A percentile compares a stretch with the other conserved stretches of the same genome.
Evolutionary conservation across 208 protist genomes (phyloP).

Genomic region (Wallacemonas sp.): DNA sequence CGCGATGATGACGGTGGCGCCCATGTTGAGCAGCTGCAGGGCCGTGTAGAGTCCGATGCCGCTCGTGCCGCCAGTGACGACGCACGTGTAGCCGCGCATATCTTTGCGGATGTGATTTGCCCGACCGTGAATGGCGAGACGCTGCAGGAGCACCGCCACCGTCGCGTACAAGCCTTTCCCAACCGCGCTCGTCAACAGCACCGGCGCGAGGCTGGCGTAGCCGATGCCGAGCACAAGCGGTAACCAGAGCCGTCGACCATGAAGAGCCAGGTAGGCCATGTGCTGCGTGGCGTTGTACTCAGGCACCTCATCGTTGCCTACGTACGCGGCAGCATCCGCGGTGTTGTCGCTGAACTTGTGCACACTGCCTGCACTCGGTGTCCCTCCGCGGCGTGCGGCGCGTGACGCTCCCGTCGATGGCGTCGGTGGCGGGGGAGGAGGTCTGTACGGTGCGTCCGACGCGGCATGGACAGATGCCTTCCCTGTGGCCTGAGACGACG

Average conservation of each 20-base stretch:
- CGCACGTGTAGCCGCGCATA: slow-evolving; percentile 49
- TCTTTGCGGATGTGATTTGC: slow-evolving; percentile 54
- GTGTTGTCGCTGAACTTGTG: slow-evolving; percentile 65
- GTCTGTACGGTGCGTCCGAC: no score
- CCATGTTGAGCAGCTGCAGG: slow-evolving; percentile 70
- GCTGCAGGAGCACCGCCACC: slow-evolving; percentile 53
- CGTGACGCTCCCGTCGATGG: neutral
- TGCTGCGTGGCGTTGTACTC: slow-evolving; percentile 48
- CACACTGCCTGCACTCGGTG: neutral
- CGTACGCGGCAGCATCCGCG: slow-evolving; percentile 57
- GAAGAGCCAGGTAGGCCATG: slow-evolving; percentile 53
- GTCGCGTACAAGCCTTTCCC: slow-evolving; percentile 47
- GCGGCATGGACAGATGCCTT: no score
- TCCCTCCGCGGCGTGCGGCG: neutral
- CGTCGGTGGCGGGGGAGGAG: neutral
- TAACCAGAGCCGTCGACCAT: slow-evolving; percentile 69
- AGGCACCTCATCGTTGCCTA: slow-evolving; percentile 48
- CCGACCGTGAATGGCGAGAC: slow-evolving; percentile 50
- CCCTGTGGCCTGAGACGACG: no score
- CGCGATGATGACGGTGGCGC: slow-evolving; percentile 55
- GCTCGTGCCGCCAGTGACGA: slow-evolving; percentile 77
- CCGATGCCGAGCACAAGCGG: slow-evolving; percentile 42
- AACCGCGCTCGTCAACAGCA: slow-evolving; percentile 19
- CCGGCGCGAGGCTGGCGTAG: slow-evolving; percentile 28
- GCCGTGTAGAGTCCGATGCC: slow-evolving; percentile 75